Percentiles rank a stretch among this genome's conserved stretches.
Evolutionary conservation across 2,329 filamentous ascomycete genomes (phyloP).

Genomic region (Ciborinia camelliae): DNA sequence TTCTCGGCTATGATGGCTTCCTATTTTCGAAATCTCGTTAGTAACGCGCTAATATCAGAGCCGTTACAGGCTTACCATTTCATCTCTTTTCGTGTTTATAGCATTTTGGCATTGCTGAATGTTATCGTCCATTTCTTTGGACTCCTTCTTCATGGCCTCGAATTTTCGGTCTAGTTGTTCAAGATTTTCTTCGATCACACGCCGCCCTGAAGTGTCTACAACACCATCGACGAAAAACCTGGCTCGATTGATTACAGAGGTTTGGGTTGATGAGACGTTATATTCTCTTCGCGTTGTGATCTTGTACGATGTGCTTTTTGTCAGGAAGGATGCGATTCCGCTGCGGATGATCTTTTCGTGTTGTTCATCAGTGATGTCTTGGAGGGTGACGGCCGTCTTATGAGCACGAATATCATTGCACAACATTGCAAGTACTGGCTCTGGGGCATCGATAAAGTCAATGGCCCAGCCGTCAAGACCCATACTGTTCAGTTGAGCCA

Average conservation of each 20-base stretch:
- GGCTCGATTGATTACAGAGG: conserved; percentile 58
- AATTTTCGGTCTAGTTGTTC: conserved; percentile 31
- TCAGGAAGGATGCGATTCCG: conserved; percentile 64
- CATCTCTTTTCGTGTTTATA: conserved; percentile 34
- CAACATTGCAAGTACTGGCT: conserved; percentile 81
- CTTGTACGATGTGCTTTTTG: conserved; percentile 59
- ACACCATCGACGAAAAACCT: conserved; percentile 74
- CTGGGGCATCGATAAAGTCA: conserved; percentile 76
- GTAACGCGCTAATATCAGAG: not conserved
- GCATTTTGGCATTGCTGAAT: conserved; percentile 41
- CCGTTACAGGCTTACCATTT: conserved; percentile 41
- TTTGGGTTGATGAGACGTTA: conserved; percentile 66
- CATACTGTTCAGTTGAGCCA: conserved; percentile 51
- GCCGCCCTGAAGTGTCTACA: conserved; percentile 64
- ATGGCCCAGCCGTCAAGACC: conserved; percentile 79
- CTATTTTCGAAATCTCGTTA: conserved; percentile 37
- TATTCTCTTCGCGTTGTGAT: conserved; percentile 76
- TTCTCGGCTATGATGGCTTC: conserved; percentile 58
- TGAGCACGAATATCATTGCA: conserved; percentile 71
- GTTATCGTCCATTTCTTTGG: conserved; percentile 22
- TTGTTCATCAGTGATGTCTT: conserved; percentile 62
- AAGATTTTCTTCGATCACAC: conserved; percentile 55
- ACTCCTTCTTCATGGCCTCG: conserved; percentile 28
- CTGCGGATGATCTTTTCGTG: conserved; percentile 60
- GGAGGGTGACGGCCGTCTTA: conserved; percentile 60